Base-by-base conservation (phyloP, 345 rosid genomes). In the Eucalyptus pumila region DNA sequence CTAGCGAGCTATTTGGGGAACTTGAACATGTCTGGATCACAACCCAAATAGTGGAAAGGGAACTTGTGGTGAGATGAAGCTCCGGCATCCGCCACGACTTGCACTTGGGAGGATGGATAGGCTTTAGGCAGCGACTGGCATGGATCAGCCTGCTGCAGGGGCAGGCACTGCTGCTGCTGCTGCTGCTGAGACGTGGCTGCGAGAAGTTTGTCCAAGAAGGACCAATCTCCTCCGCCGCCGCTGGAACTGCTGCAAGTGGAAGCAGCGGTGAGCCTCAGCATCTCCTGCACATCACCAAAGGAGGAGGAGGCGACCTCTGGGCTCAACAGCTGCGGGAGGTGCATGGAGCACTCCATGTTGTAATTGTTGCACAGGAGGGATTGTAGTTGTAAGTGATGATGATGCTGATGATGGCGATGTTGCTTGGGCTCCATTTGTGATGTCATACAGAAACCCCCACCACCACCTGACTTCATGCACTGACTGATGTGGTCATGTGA, bases 201-300 rank as follows among this genome's bases (percentile, higher is more conserved):
- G 42, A 96, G 98, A 89, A 96, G 96, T 94, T 96, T 96, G 94
- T 96, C 99, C 34, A 96, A 91, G 91, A 96, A 95, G 49, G 96
- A 95, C 99, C 99, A 96, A 87, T 96, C 99, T 60, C 95, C 95
- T 51, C 92, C 93, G 80, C 94, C 92, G 32, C 89, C 92, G 93
- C 37, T 91, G 93, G 42, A 90, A 94, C 87, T 87, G 69, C 14
- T 80, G 86, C 44, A 88, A 60, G 50, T 27, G 54, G 51, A 80
- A 54, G 87, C 26, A 3, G 96, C 89, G 88, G 96, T 94, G 86
- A 96, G 90, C 92, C 96, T 96, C 90, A 95, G 65, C 91, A 96
- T 89, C 91, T 94, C 95, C 48, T 96, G 98, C 15, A 97, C 95
- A 89, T 96, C 93, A 87, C 95, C 96, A 40, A 93, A 88, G 76